phyloP scores from a whole-genome alignment of 2,329 filamentous ascomycete genomes.

The Endocalyx cinctus region DNA sequence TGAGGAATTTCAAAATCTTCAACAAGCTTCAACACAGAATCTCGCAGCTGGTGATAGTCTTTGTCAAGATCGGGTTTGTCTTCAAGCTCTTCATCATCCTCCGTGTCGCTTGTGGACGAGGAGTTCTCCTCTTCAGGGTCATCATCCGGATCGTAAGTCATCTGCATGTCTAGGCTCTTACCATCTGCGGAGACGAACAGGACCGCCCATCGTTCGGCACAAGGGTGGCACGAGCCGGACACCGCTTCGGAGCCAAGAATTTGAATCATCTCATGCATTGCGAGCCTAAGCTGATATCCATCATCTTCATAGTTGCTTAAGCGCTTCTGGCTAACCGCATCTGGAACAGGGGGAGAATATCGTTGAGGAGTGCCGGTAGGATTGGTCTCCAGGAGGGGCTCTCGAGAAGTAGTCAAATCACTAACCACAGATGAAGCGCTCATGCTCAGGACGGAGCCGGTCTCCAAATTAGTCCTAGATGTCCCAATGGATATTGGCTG shows the following conservation, averaged over 20 bases:
- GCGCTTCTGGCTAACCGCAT: constrained; percentile 38
- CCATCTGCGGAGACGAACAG: constrained; percentile 74
- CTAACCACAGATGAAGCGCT: constrained; percentile 70
- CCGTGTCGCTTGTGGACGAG: constrained; percentile 55
- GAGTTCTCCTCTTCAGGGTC: constrained; percentile 60
- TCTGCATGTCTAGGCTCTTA: constrained; percentile 62
- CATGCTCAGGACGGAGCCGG: constrained; percentile 66
- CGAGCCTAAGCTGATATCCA: constrained; percentile 59
- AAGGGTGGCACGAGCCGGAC: constrained; percentile 69
- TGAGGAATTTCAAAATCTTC: constrained; percentile 78
- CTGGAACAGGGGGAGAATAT: constrained; percentile 49
- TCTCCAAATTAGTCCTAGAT: constrained; percentile 55
- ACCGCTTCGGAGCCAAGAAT: constrained; percentile 59
- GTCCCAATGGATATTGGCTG: constrained; percentile 61
- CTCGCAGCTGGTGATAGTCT: constrained; percentile 75
- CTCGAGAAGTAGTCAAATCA: constrained; percentile 62
- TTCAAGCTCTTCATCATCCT: constrained; percentile 59
- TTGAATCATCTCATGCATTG: constrained; percentile 67
- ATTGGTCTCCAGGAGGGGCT: constrained; percentile 57
- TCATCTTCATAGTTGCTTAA: constrained; percentile 57
- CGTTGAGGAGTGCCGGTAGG: constrained; percentile 44
- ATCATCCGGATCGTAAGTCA: constrained; percentile 67
- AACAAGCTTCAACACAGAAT: constrained; percentile 75
- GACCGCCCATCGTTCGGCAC: constrained; percentile 77
- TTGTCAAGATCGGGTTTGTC: constrained; percentile 64